Conservation (phyloP, 2,329 filamentous ascomycete genomes). For the Alternaria sp. region DNA sequence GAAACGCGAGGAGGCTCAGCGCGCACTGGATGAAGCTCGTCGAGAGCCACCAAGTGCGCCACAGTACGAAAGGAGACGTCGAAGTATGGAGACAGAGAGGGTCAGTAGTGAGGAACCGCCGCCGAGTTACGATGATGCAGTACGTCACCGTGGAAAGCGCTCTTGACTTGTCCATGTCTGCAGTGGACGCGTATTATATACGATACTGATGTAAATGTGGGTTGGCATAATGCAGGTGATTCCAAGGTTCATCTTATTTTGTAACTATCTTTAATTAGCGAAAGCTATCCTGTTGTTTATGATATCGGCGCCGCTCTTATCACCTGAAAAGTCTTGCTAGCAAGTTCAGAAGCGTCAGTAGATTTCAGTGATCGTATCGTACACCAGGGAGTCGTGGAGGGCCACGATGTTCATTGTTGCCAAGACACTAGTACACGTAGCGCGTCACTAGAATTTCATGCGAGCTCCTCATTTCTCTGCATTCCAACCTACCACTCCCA, state of each 20-base stretch:
- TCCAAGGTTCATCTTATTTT: background rate
- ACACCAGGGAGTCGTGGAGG: background rate
- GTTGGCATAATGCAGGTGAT: background rate
- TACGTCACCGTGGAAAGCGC: slow-evolving; percentile 2
- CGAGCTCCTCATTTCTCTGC: slow-evolving; percentile 7
- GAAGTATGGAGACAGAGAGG: slow-evolving; percentile 23
- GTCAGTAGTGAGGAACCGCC: slow-evolving; percentile 19
- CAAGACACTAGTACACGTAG: slow-evolving; percentile 8
- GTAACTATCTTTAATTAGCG: background rate
- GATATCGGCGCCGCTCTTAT: background rate
- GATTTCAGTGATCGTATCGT: background rate
- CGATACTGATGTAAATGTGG: background rate
- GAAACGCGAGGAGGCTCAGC: slow-evolving; percentile 18
- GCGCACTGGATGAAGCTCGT: slow-evolving; percentile 10
- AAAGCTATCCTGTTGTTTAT: background rate
- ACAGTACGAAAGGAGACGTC: slow-evolving; percentile 8
- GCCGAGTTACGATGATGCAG: slow-evolving; percentile 20
- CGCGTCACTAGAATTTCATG: slow-evolving; percentile 12
- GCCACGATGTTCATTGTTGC: background rate
- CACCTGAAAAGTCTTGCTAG: background rate
- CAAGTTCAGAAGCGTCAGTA: background rate
- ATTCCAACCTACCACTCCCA: slow-evolving; percentile 12
- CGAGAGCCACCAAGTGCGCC: slow-evolving; percentile 8
- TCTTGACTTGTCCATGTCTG: background rate
- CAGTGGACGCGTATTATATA: background rate